These are phyloP conservation scores for Botryotinia calthae DNA, from an alignment of 2,329 filamentous ascomycete species.

Conservation along the genomic window DNA sequence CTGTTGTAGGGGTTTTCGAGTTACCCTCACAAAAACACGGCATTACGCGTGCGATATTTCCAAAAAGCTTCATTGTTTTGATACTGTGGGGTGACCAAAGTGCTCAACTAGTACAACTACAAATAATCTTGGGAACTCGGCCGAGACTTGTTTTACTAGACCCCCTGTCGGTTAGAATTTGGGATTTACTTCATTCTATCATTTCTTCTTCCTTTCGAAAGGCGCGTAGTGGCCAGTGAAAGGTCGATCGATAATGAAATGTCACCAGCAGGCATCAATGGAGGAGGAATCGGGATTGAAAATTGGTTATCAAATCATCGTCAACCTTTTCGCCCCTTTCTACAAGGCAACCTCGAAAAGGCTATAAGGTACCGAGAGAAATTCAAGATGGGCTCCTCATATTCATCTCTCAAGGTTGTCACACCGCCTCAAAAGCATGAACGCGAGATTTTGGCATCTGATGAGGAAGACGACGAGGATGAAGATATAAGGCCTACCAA, in stretches of 20 bases:
- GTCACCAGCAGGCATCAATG: conserved; percentile 25
- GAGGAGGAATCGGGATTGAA: conserved; percentile 25
- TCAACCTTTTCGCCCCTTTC: conserved; percentile 21
- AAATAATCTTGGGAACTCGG: background rate
- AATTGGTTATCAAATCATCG: conserved; percentile 19
- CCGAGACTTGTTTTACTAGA: background rate
- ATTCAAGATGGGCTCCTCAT: conserved; percentile 28
- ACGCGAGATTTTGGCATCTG: conserved; percentile 18
- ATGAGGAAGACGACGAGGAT: conserved; percentile 33
- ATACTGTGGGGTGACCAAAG: background rate
- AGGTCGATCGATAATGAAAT: conserved; percentile 22
- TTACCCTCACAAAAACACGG: background rate
- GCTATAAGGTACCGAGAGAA: conserved; percentile 18
- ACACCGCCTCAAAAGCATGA: conserved; percentile 11
- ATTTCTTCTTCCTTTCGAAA: background rate
- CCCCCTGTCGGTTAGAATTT: background rate
- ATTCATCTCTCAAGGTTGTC: conserved; percentile 25
- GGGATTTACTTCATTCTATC: background rate
- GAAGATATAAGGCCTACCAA: conserved; percentile 32
- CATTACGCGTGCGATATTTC: background rate
- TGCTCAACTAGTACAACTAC: background rate
- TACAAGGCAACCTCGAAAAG: conserved; percentile 32
- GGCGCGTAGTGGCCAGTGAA: background rate
- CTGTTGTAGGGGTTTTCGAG: too few relatives aligned
- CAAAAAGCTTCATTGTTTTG: background rate